Conservation (phyloP, 2,329 filamentous ascomycete genomes). For the Diaporthe eres region DNA sequence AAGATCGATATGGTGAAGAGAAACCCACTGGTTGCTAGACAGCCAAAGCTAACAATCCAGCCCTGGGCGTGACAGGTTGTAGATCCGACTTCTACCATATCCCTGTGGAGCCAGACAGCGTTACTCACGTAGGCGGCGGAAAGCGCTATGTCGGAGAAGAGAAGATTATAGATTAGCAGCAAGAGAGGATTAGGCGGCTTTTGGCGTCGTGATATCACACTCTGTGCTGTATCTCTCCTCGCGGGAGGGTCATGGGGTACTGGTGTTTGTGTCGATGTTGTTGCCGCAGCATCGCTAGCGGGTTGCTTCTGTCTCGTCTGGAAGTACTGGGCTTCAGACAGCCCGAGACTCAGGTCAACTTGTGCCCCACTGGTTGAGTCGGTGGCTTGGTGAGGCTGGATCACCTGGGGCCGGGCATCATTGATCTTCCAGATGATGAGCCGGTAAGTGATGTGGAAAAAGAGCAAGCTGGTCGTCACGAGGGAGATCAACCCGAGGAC, state of each 20-base stretch:
- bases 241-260: neutral
- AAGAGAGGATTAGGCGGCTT: constrained; percentile 75
- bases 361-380: neutral
- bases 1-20: constrained; percentile 76
- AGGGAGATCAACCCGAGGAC: constrained; percentile 48
- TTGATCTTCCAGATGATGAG: constrained; percentile 49
- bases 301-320: constrained; percentile 32
- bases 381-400: neutral
- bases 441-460: constrained; percentile 50
- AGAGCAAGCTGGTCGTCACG: constrained; percentile 44
- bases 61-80: constrained; percentile 74
- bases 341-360: constrained; percentile 48
- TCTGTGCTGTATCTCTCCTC: constrained; percentile 6
- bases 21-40: constrained; percentile 76
- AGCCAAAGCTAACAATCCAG: constrained; percentile 77
- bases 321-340: constrained; percentile 47
- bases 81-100: constrained; percentile 68
- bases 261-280: neutral
- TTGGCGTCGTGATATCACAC: constrained; percentile 42
- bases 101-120: constrained; percentile 67
- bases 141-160: constrained; percentile 78
- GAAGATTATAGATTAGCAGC: constrained; percentile 77
- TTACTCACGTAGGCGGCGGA: constrained; percentile 75
- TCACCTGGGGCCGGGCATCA: constrained; percentile 28
- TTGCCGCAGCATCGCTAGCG: neutral